phyloP scores from a whole-genome alignment of 2,329 filamentous ascomycete species.

The Berkeleyomyces rouxiae region DNA sequence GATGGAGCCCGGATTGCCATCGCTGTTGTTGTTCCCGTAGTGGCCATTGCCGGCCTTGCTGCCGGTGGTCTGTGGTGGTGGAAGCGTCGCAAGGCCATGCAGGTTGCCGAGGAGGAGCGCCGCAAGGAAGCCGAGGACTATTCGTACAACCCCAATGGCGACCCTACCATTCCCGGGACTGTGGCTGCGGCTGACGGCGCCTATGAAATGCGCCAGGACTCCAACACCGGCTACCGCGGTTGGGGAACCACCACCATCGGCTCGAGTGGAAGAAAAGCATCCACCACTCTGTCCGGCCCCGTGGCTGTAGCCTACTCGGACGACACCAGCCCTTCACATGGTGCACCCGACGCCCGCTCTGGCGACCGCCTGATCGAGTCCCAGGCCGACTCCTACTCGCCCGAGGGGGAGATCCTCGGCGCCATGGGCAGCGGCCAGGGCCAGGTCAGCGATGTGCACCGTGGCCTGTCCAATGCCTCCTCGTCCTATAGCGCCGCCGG shows the following conservation, averaged over 20 bases:
- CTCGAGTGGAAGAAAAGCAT: conserved; percentile 64
- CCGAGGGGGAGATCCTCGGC: conserved; percentile 69
- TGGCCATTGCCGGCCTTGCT: conserved; percentile 66
- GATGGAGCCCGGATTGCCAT: conserved; percentile 66
- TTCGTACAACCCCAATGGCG: conserved; percentile 92
- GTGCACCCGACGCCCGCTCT: conserved; percentile 49
- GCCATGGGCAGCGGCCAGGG: conserved; percentile 49
- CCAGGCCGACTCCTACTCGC: conserved; percentile 31
- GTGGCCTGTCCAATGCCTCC: conserved; percentile 87
- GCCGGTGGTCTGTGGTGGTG: conserved; percentile 67
- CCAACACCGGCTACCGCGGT: conserved; percentile 68
- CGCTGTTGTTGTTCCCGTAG: conserved; percentile 86
- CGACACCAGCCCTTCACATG: conserved; percentile 42
- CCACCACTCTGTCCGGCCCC: conserved; percentile 71
- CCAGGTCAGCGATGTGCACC: conserved; percentile 48
- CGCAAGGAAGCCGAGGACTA: conserved; percentile 97
- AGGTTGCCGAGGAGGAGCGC: conserved; percentile 70
- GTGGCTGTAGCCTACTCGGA: conserved; percentile 56
- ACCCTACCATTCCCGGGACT: conserved; percentile 53
- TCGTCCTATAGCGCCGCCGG: conserved; percentile 80
- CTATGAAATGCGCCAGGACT: conserved; percentile 65
- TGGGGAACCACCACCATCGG: conserved; percentile 61
- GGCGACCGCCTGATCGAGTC: conserved; percentile 44
- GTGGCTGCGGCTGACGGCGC: conserved; percentile 32
- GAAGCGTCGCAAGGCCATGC: conserved; percentile 74